Conservation (phyloP, 1,284 basidiomycete genomes). For the Cystobasidium slooffiae region DNA sequence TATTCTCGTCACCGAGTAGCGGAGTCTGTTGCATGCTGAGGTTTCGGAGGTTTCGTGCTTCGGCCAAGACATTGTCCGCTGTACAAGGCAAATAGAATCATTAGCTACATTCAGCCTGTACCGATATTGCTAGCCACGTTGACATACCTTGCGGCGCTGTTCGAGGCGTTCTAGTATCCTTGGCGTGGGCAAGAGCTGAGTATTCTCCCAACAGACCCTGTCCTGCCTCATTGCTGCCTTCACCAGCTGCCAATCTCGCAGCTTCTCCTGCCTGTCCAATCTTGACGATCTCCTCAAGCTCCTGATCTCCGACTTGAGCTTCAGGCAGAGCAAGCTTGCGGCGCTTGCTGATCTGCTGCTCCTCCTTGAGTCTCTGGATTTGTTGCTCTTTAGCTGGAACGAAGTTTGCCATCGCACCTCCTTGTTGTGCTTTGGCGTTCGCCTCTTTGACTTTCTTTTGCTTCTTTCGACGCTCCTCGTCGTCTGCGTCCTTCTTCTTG, state of each 20-base stretch:
- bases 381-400: constrained; percentile 92
- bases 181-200: constrained; percentile 75
- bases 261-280: constrained; percentile 91
- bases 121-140: background rate
- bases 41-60: constrained; percentile 91
- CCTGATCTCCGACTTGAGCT: constrained; percentile 93
- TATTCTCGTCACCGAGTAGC: constrained; percentile 94
- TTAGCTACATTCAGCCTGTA: background rate
- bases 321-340: constrained; percentile 82
- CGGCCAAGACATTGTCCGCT: constrained; percentile 92
- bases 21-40: constrained; percentile 93
- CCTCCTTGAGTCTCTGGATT: constrained; percentile 95
- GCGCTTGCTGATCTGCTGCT: constrained; percentile 88
- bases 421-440: constrained; percentile 60
- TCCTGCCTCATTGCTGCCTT: constrained; percentile 78
- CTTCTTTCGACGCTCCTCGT: constrained; percentile 81
- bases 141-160: constrained; percentile 86
- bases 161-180: constrained; percentile 87
- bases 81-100: background rate
- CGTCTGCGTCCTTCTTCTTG: constrained; percentile 88
- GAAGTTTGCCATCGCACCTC: constrained; percentile 82
- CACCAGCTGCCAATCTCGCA: constrained; percentile 76
- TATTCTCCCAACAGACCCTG: constrained; percentile 88
- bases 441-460: constrained; percentile 69
- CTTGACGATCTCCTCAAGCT: constrained; percentile 98